A percentile compares a stretch with the other conserved stretches of the same genome.
phyloP scores from a whole-genome alignment of 495 filamentous ascomycete genomes.

The Sordaria brevicollis region DNA sequence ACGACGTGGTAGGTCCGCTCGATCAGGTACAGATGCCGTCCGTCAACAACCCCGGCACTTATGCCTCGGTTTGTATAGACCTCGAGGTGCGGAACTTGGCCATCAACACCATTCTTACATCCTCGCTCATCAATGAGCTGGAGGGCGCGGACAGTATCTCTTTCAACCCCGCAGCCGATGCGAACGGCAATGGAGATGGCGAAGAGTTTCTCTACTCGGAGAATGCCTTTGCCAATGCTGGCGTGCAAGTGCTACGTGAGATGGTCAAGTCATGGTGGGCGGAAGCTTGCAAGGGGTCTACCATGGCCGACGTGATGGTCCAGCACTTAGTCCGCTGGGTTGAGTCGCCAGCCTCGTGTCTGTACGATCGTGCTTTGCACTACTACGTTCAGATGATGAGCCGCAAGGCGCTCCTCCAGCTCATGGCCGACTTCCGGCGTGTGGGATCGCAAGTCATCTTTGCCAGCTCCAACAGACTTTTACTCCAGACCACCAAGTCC shows the following conservation, averaged over 20 bases:
- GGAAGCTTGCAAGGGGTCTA: conserved; percentile 81
- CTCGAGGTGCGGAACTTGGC: conserved; percentile 87
- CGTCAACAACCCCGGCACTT: conserved; percentile 84
- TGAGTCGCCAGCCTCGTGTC: conserved; percentile 77
- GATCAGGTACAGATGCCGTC: conserved; percentile 92
- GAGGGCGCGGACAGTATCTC: conserved; percentile 76
- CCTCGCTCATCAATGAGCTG: conserved; percentile 93
- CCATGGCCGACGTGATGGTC: conserved; percentile 96
- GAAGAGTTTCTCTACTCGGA: conserved; percentile 70
- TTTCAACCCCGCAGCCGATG: conserved; percentile 68
- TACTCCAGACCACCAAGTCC: conserved; percentile 91
- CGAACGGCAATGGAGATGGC: conserved; percentile 32
- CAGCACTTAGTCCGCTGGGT: conserved; percentile 97
- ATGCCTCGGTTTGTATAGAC: conserved; percentile 94
- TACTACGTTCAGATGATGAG: conserved; percentile 99
- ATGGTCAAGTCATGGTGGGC: conserved; percentile 99
- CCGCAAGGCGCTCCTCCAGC: conserved; percentile 86
- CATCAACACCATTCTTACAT: conserved; percentile 96
- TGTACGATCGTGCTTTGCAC: conserved; percentile 92
- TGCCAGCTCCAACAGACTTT: conserved; percentile 75
- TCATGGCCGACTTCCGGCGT: conserved; percentile 93
- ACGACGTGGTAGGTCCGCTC: conserved; percentile 73
- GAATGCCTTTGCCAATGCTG: conserved; percentile 85
- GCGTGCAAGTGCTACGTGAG: conserved; percentile 79
- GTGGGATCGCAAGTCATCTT: conserved; percentile 92